These are phyloP conservation scores for Spizellomyces punctatus DNA, from an alignment of 192 early-diverging fungal genomes.

Conservation along the genomic window DNA sequence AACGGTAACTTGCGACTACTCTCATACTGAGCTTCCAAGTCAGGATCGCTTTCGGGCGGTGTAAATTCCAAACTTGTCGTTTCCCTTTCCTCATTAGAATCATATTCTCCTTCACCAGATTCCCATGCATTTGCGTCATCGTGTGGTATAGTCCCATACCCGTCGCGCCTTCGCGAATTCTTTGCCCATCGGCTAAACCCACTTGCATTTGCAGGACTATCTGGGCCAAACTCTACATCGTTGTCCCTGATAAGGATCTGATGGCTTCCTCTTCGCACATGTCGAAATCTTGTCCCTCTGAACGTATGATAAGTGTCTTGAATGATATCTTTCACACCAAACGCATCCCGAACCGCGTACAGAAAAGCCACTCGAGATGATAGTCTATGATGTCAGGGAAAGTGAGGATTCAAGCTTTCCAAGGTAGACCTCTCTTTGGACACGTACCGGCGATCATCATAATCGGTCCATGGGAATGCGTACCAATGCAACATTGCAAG, in stretches of 20 bases:
- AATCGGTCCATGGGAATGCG: conserved; percentile 78
- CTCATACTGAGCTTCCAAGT: conserved; percentile 29
- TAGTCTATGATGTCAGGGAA: conserved; percentile 23
- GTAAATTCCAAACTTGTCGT: conserved; percentile 2
- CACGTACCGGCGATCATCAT: conserved; percentile 61
- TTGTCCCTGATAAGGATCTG: neutral
- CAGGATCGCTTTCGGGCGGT: conserved; percentile 27
- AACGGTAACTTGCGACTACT: conserved; percentile 23
- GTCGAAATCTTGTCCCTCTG: conserved; percentile 69
- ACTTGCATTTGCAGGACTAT: no score
- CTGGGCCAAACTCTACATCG: no score
- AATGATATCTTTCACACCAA: conserved; percentile 82
- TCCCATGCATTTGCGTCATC: conserved; percentile 8
- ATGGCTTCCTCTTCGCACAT: neutral
- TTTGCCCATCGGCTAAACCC: no score
- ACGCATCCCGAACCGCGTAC: conserved; percentile 78
- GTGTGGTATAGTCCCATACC: neutral
- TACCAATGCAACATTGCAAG: conserved; percentile 80
- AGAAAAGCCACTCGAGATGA: conserved; percentile 73
- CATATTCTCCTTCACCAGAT: neutral
- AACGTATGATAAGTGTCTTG: conserved; percentile 79
- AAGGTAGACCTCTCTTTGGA: no score
- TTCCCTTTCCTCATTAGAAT: neutral
- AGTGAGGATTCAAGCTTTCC: no score
- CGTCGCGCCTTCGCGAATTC: neutral